Evolutionary conservation across 2,329 filamentous ascomycete species (phyloP), one percentile per base, ranked within the genome.

Genomic region (Neonectria ditissima): DNA sequence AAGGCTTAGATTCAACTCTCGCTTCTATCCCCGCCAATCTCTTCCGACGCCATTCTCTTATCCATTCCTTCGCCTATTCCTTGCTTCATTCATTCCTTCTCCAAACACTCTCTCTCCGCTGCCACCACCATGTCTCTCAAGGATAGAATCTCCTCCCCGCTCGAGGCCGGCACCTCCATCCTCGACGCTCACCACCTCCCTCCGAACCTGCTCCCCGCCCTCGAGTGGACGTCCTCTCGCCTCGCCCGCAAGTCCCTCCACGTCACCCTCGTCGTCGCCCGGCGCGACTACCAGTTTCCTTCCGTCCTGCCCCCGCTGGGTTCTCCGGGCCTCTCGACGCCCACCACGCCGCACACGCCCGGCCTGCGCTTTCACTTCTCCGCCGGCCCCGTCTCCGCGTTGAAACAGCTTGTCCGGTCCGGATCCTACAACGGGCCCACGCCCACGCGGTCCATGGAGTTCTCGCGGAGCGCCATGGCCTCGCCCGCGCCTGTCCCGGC

Each of bases 101-200:
- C n/a, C n/a, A n/a, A n/a, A n/a, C n/a, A n/a, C n/a, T n/a, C n/a
- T n/a, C 14, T 37, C 34, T 37, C 16, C 26, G 16, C n/a, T 16
- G 16, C 45, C 7, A 39, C 32, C 47, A 47, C 37, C 68, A 84
- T 85, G 81, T 73, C 80, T 41, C 80, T 85, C 72, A 90, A 88
- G 77, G 79, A 82, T 59, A 81, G 79, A 60, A 90, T 90, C 70
- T 90, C 88, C 1, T 84, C 86, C 53, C 88, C 88, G 14, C 82
- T 91, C 60, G 88, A 90, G 80, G 87, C 88, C 28, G 87, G 87
- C 18, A 79, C 80, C 44, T 89, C 87, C 20, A 80, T 90, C 58
- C 83, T 89, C 63, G 85, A 89, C 69, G 79, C 80, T 34, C 82
- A 87, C 67, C 83, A 84, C 62, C 80, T 90, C n/a, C 87, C 88